Evolutionary conservation across 2,329 filamentous ascomycete species (phyloP).

Genomic region (Periconia sp.): DNA sequence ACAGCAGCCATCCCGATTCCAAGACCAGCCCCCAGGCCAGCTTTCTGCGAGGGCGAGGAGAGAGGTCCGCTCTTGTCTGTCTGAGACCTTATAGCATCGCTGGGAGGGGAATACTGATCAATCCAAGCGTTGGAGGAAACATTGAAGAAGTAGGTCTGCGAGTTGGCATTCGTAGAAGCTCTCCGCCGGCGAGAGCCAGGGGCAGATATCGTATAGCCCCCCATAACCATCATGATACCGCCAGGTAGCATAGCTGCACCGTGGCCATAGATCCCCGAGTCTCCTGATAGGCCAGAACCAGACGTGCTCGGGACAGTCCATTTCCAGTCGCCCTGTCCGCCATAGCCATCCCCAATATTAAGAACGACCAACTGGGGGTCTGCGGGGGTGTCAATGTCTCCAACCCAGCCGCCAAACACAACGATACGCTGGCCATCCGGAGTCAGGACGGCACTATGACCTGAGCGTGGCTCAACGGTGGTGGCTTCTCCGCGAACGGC

Average conservation of each 20-base stretch:
- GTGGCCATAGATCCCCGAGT: conserved; percentile 65
- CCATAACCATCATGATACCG: conserved; percentile 65
- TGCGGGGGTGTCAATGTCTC: conserved; percentile 76
- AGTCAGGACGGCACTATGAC: conserved; percentile 83
- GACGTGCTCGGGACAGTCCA: conserved; percentile 68
- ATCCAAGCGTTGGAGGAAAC: conserved; percentile 65
- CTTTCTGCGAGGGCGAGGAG: conserved; percentile 53
- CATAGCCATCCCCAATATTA: conserved; percentile 75
- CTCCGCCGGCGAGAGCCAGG: conserved; percentile 44
- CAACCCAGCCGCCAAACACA: conserved; percentile 91
- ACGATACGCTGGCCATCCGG: conserved; percentile 79
- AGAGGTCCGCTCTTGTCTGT: conserved; percentile 38
- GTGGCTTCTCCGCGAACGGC: conserved; percentile 54
- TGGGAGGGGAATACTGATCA: conserved; percentile 61
- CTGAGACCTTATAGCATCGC: conserved; percentile 16
- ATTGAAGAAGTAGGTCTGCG: conserved; percentile 65
- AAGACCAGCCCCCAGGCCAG: conserved; percentile 53
- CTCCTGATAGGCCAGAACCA: conserved; percentile 49
- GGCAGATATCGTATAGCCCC: conserved; percentile 61
- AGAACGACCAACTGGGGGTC: conserved; percentile 81
- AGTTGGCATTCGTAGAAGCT: conserved; percentile 46
- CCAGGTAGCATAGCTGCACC: conserved; percentile 67
- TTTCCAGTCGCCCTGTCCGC: conserved; percentile 65
- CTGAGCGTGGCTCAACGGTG: conserved; percentile 79
- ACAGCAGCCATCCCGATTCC: conserved; percentile 52